Percentiles rank a stretch among this genome's conserved stretches.
These are phyloP conservation scores for Trichoderma endophyticum DNA, from an alignment of 2,329 filamentous ascomycete genomes.

Conservation along the genomic window DNA sequence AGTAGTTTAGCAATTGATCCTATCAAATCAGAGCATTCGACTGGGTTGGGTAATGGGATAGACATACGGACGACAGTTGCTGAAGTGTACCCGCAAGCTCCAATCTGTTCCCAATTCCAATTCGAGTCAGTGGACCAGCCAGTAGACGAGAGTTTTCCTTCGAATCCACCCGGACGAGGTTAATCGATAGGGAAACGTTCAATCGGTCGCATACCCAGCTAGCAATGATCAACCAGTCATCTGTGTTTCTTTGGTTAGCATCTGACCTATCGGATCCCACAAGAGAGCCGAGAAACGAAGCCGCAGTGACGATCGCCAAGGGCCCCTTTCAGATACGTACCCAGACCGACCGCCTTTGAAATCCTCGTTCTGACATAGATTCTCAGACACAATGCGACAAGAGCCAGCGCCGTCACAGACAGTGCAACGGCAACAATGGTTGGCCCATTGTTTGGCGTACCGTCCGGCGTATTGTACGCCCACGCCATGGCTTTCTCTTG, in stretches of 20 bases:
- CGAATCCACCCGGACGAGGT: neutral
- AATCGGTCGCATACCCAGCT: constrained; percentile 28
- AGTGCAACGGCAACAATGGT: constrained; percentile 31
- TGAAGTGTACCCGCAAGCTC: constrained; percentile 34
- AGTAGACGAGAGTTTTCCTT: neutral
- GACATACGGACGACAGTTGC: constrained; percentile 37
- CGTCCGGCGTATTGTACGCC: constrained; percentile 35
- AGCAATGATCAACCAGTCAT: constrained; percentile 24
- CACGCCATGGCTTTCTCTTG: constrained; percentile 31
- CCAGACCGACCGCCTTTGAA: constrained; percentile 33
- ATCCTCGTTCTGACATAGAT: constrained; percentile 34
- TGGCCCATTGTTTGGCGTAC: constrained; percentile 34
- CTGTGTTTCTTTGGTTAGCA: constrained; percentile 9
- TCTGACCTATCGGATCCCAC: neutral
- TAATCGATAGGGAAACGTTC: neutral
- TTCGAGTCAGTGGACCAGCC: neutral
- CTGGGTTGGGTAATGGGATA: neutral
- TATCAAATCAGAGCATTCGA: neutral
- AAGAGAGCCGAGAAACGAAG: neutral
- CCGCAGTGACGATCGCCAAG: neutral
- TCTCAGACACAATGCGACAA: constrained; percentile 32
- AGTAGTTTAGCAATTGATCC: neutral
- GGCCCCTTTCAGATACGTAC: constrained; percentile 3
- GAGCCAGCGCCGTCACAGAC: constrained; percentile 31
- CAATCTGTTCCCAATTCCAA: constrained; percentile 24